These are phyloP conservation scores for Parmelia sp. DNA, from an alignment of 495 filamentous ascomycete species.

Conservation along the genomic window DNA sequence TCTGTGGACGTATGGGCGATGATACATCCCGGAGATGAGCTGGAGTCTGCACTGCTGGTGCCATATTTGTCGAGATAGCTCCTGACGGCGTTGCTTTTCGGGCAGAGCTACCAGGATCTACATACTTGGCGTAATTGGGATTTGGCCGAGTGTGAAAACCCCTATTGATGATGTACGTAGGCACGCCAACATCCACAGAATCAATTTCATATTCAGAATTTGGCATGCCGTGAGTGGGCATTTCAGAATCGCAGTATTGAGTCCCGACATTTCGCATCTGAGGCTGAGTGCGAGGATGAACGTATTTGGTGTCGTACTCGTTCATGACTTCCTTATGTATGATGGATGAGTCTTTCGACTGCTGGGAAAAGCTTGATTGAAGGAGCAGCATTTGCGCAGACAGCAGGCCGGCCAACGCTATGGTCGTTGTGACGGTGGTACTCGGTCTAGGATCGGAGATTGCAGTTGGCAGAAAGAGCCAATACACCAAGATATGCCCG, in stretches of 20 bases:
- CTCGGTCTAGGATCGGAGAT: slow-evolving; percentile 72
- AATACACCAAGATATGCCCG: slow-evolving; percentile 82
- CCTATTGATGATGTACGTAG: slow-evolving; percentile 70
- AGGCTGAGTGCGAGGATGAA: slow-evolving; percentile 79
- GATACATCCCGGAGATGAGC: slow-evolving; percentile 45
- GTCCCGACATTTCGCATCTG: slow-evolving; percentile 78
- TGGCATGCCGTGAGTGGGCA: slow-evolving; percentile 24
- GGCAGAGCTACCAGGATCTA: slow-evolving; percentile 57
- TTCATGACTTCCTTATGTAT: slow-evolving; percentile 88
- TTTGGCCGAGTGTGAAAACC: slow-evolving; percentile 83
- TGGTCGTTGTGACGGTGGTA: slow-evolving; percentile 72
- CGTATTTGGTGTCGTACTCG: slow-evolving; percentile 94
- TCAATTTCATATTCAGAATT: slow-evolving; percentile 37
- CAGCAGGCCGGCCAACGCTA: slow-evolving; percentile 63
- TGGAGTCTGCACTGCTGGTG: slow-evolving; percentile 40
- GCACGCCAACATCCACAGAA: slow-evolving; percentile 65
- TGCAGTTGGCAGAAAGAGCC: slow-evolving; percentile 73
- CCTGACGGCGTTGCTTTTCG: slow-evolving; percentile 15
- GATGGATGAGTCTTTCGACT: slow-evolving; percentile 73
- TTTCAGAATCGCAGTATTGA: slow-evolving; percentile 49
- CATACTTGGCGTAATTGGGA: slow-evolving; percentile 73
- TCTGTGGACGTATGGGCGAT: slow-evolving; percentile 42
- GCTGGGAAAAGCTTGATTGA: slow-evolving; percentile 65
- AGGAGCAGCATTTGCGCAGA: slow-evolving; percentile 71
- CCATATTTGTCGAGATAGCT: slow-evolving; percentile 25